These are phyloP conservation scores for Tephrocybe sp. DNA, from an alignment of 768 basidiomycete genomes.

Conservation along the genomic window DNA sequence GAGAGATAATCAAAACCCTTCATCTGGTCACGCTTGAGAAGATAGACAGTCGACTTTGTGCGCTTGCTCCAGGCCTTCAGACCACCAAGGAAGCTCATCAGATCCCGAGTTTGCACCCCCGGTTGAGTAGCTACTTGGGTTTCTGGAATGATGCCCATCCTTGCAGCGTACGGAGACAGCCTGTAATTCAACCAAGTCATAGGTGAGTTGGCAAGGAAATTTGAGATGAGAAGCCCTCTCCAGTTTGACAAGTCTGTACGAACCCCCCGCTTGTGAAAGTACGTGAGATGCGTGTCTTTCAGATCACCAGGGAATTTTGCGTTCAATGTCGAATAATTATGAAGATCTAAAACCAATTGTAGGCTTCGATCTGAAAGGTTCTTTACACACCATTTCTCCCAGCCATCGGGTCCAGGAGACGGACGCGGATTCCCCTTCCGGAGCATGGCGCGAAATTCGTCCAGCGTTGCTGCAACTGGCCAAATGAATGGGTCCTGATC, in stretches of 20 bases:
- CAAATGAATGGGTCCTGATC: neutral
- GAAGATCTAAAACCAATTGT: neutral
- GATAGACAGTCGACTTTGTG: conserved; percentile 3
- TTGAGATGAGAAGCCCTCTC: conserved; percentile 4
- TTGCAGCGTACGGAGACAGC: neutral
- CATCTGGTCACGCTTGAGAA: conserved; percentile 6
- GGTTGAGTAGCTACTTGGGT: conserved; percentile 9
- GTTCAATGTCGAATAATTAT: conserved; percentile 1
- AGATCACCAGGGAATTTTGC: neutral
- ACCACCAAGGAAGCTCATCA: conserved; percentile 6
- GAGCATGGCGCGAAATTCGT: conserved; percentile 13
- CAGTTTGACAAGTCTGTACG: neutral
- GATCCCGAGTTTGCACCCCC: conserved; percentile 4
- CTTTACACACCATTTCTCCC: conserved; percentile 14
- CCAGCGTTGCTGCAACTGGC: neutral
- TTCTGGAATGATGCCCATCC: conserved; percentile 4
- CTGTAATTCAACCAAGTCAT: conserved; percentile 4
- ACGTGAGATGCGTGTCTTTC: conserved; percentile 5
- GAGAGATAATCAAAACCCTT: conserved; percentile 8
- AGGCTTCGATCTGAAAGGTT: conserved; percentile 7
- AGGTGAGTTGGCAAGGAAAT: conserved; percentile 4
- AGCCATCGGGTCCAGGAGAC: conserved; percentile 8
- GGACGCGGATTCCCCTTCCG: conserved; percentile 7
- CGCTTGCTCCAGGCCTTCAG: conserved; percentile 3
- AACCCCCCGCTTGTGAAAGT: conserved; percentile 1